phyloP scores from a whole-genome alignment of 225 moss, liverwort and hornwort species.

The Marchantia polymorpha region DNA sequence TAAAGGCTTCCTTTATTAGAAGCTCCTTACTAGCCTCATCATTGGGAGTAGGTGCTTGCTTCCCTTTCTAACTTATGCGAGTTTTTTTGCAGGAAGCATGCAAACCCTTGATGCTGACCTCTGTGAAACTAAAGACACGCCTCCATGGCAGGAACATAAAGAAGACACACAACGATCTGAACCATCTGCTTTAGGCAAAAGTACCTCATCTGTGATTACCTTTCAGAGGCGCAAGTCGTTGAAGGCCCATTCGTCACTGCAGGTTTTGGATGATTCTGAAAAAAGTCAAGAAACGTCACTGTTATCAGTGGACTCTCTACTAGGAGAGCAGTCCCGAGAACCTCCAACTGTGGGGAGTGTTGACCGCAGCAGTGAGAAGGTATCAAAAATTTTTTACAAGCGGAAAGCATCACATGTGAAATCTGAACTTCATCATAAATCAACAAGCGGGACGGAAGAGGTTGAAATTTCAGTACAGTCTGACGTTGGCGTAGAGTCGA shows the following conservation, averaged over 20 bases:
- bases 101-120: conserved; percentile 16
- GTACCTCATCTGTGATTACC: conserved; percentile 21
- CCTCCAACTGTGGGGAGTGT: background rate
- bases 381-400: background rate
- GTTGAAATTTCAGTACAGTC: conserved; percentile 12
- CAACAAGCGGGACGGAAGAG: background rate
- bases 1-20: no score
- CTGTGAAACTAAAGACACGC: conserved; percentile 6
- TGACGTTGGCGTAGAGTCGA: conserved; percentile 18
- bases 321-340: conserved; percentile 8
- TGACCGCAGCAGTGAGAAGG: conserved; percentile 9
- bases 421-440: background rate
- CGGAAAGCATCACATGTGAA: conserved; percentile 7
- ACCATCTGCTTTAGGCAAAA: conserved; percentile 17
- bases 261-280: conserved; percentile 21
- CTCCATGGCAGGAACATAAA: conserved; percentile 2
- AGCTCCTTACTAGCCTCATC: no score
- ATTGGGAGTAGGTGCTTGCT: no score
- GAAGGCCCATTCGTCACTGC: conserved; percentile 13
- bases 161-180: conserved; percentile 15
- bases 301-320: conserved; percentile 18
- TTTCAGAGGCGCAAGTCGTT: conserved; percentile 41
- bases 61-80: no score
- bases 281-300: conserved; percentile 25
- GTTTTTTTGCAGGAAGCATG: conserved; percentile 26